Base-by-base conservation (phyloP, 257 asterid genomes). In the Scutellaria barbata region DNA sequence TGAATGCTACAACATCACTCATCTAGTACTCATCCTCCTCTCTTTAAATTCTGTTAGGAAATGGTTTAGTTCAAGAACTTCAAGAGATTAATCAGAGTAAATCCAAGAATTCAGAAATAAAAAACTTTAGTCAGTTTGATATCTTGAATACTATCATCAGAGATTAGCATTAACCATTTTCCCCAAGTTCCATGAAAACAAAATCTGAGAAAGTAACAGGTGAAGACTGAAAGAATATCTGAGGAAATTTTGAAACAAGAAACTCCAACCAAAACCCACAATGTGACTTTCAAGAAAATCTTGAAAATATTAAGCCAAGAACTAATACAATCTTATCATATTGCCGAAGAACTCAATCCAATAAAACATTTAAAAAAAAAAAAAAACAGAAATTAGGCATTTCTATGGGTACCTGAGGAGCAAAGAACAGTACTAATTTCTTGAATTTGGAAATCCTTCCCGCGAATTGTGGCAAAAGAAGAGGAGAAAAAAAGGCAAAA, bases 381-480 rank as follows among this genome's bases (percentile, higher is more conserved):
- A 77, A 52, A 14, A 64, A 60, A 1, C 14, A 10, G 11, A 14
- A 66, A 1, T n/a, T 10, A 66, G 60, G 46, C 67, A 52, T 33
- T 57, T 68, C 11, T n/a, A 10, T 52, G 0, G 17, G 52, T 73
- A 83, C 83, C 80, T 77, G 63, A 39, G 18, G 41, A 50, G 55
- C 55, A 69, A 55, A 69, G 52, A 58, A 52, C 71, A 75, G 40
- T 56, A 51, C 33, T 2, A 66, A 55, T 69, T 59, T 45, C 16
- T 67, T 51, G 79, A 62, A 69, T 68, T 80, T 60, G 66, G 78
- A 61, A 4, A 55, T 48, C 74, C 67, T 81, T 39, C 74, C 86
- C 84, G 85, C 82, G 76, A 86, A 72, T 62, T 63, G 80, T 46
- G 81, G 85, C 77, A 73, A 53, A 40, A 68, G 9, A 77, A 69